phyloP scores from a whole-genome alignment of 805 yeast genomes.

The Candida coleopterorum region DNA sequence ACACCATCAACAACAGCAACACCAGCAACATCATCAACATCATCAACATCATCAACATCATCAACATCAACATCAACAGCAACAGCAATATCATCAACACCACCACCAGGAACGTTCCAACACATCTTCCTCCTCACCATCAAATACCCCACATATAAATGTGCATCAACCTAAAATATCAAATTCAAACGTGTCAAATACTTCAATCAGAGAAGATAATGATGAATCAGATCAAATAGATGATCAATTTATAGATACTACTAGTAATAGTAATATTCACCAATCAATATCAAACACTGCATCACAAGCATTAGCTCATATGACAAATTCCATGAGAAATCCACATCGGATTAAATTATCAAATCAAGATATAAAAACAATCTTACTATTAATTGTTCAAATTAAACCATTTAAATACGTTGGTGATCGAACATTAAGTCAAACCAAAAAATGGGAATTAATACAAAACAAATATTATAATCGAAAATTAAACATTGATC shows the following conservation, averaged over 20 bases:
- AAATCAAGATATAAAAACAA: constrained; percentile 23
- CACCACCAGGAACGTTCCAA: neutral
- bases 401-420: constrained; percentile 34
- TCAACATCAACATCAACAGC: neutral
- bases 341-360: constrained; percentile 22
- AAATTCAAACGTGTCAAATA: neutral
- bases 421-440: constrained; percentile 28
- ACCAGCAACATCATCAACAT: neutral
- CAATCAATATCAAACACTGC: constrained; percentile 5
- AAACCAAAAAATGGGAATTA: constrained; percentile 32
- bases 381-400: constrained; percentile 24
- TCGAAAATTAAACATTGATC: constrained; percentile 9
- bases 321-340: constrained; percentile 7
- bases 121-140: no score
- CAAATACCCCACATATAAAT: no score
- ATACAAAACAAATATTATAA: constrained; percentile 23
- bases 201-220: neutral
- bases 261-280: neutral
- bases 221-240: constrained; percentile 2
- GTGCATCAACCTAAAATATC: no score
- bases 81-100: neutral
- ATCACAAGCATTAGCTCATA: constrained; percentile 7
- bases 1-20: neutral
- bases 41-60: neutral
- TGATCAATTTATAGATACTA: neutral